These are phyloP conservation scores for Emericellopsis cladophorae DNA, from an alignment of 2,329 filamentous ascomycete species.

Conservation along the genomic window DNA sequence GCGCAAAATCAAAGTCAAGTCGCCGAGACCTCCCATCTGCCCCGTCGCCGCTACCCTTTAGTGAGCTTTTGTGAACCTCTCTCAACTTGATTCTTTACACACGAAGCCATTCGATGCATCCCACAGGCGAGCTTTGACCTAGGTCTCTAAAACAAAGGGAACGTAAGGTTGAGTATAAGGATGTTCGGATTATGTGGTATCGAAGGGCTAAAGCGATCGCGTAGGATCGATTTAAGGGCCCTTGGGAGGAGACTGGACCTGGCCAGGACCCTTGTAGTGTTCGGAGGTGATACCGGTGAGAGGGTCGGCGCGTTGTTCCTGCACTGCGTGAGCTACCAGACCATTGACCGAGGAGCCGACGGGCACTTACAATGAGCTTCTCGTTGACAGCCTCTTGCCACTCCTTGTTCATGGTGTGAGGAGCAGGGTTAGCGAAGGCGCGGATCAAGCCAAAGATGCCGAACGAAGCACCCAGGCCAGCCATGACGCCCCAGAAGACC, in stretches of 20 bases:
- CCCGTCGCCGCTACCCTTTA: conserved; percentile 5
- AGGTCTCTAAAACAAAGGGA: conserved; percentile 6
- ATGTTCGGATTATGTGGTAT: conserved; percentile 1
- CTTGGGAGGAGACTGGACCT: conserved; percentile 58
- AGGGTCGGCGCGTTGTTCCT: conserved; percentile 78
- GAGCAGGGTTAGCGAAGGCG: conserved; percentile 56
- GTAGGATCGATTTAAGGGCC: conserved; percentile 24
- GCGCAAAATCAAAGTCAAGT: neutral
- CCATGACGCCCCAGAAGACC: conserved; percentile 59
- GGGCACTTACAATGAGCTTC: conserved; percentile 66
- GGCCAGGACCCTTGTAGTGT: conserved; percentile 66
- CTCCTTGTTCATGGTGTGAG: conserved; percentile 89
- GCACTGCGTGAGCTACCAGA: conserved; percentile 9
- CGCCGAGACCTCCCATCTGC: neutral
- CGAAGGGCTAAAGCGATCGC: conserved; percentile 2
- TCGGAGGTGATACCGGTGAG: conserved; percentile 73
- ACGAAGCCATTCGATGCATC: no score
- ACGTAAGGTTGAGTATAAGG: neutral
- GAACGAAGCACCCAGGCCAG: conserved; percentile 55
- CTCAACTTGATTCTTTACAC: neutral
- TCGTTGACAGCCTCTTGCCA: conserved; percentile 95
- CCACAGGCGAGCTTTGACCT: neutral
- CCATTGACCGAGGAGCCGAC: conserved; percentile 3
- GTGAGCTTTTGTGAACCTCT: conserved; percentile 12
- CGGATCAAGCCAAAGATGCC: conserved; percentile 63